Base-by-base conservation (phyloP, 2,329 filamentous ascomycete species). In the Arthrinium puccinioides region DNA sequence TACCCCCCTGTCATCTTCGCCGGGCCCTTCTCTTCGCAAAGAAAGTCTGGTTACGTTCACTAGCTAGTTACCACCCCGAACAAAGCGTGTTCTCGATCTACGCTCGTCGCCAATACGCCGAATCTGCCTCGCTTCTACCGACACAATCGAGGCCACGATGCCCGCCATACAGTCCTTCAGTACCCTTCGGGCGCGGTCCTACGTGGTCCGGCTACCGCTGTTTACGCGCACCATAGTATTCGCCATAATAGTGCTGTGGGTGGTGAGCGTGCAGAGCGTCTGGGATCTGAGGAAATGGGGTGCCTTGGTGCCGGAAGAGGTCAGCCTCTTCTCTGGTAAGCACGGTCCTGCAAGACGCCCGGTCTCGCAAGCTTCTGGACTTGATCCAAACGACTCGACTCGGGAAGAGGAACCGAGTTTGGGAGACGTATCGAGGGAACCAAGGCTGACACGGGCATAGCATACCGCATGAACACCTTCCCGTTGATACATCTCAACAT, bases 391-490 rank as follows among this genome's bases (percentile, higher is more conserved):
- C n/a, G n/a, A n/a, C n/a, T n/a, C n/a, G n/a, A n/a, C n/a, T n/a
- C n/a, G n/a, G n/a, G n/a, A n/a, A n/a, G n/a, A n/a, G n/a, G n/a
- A n/a, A n/a, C n/a, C n/a, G n/a, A n/a, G n/a, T n/a, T n/a, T n/a
- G n/a, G n/a, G n/a, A n/a, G n/a, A n/a, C n/a, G n/a, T n/a, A n/a
- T n/a, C n/a, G n/a, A n/a, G n/a, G n/a, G n/a, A n/a, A n/a, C n/a
- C n/a, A n/a, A n/a, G n/a, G 25, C 37, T 44, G 32, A 45, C 38
- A 13, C 8, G 14, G 9, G 21, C 9, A 11, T 3, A 95, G 89
- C 94, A 67, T 90, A 96, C 62, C 82, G 92, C 43, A 73, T 94
- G 24, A 96, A 95, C 57, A 94, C 90, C 1, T 98, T 87, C 55
- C 87, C 89, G 1, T 69, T 98, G 39, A 79, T 96, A 42, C 92